Evolutionary conservation across 1,284 basidiomycete genomes (phyloP), one percentile per base, ranked within the genome.

Genomic region (Irpex sp.): DNA sequence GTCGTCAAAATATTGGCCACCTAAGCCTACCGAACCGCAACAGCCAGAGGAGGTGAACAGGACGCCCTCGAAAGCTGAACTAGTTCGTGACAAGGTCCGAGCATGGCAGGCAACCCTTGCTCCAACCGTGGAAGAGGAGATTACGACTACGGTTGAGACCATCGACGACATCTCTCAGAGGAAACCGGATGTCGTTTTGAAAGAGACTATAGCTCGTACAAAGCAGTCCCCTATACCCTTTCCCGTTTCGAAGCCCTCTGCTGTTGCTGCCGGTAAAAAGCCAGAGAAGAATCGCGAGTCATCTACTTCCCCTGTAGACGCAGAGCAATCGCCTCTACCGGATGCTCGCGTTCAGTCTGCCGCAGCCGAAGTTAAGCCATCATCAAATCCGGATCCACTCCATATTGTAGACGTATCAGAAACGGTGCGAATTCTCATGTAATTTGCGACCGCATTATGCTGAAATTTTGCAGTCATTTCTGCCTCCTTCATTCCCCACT

Each of bases 401-500:
- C 50, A 53, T 6, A 62, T 68, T 59, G 37, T 65, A 64, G 58
- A 73, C 21, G 17, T 73, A n/a, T 66, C 72, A 13, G 73, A 74
- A 58, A 67, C 67, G 65, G 73, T 73, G 50, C 64, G 72, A 66
- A 15, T 31, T 43, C 5, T 69, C 33, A 71, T 67, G 63, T 74
- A 68, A 50, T 74, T 72, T 74, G 58, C 53, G 61, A 60, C n/a
- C n/a, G 49, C 49, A 43, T 50, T 56, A 17, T 26, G 49, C 11
- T 19, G n/a, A 19, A 51, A 51, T 51, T 9, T 51, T 51, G 8
- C 57, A 76, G 74, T 69, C 67, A 6, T 75, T 72, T 63, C 67
- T 76, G 11, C 75, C 76, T 5, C 76, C 76, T 13, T 78, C 77
- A 33, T 78, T 78, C 60, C 76, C 77, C n/a, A 70, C 75, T 47